Conservation (phyloP, 129 eudicot species). For the Gnaphalium uliginosum region DNA sequence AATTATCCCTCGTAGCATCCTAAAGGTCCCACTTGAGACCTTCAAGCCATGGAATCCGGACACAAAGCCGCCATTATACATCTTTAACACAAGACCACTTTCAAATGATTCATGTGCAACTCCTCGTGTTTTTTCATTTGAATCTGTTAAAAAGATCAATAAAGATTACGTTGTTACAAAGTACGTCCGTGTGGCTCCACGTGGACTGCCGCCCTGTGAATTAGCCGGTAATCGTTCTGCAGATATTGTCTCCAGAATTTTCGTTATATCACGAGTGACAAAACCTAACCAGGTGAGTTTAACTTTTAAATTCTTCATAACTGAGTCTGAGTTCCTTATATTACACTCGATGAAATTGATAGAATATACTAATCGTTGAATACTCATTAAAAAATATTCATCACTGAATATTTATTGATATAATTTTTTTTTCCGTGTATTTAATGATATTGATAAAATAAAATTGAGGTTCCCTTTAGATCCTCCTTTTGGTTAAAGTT, state of each 20-base stretch:
- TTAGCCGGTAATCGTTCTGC: not conserved
- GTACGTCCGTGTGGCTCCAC: not conserved
- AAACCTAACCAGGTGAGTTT: constrained; percentile 13
- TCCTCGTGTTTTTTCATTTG: constrained; percentile 5
- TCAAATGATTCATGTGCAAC: not conserved
- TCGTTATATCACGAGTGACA: not conserved
- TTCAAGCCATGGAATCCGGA: not conserved
- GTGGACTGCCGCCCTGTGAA: constrained; percentile 1
- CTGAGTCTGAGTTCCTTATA: too few relatives aligned
- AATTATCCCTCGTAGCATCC: constrained; percentile 2
- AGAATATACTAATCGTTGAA: too few relatives aligned
- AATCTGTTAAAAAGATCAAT: not conserved
- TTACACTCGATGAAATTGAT: not conserved
- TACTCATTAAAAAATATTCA: too few relatives aligned
- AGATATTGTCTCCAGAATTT: not conserved
- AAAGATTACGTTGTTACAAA: not conserved
- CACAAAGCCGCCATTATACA: not conserved
- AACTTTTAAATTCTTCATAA: not conserved
- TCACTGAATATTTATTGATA: too few relatives aligned
- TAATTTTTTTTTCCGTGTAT: too few relatives aligned
- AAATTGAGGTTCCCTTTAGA: too few relatives aligned
- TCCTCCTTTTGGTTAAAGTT: not conserved
- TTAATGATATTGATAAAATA: too few relatives aligned
- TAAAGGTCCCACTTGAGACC: constrained; percentile 5
- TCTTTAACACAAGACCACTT: not conserved